phyloP scores from a whole-genome alignment of 2,329 filamentous ascomycete genomes.

The Alternaria alternata region DNA sequence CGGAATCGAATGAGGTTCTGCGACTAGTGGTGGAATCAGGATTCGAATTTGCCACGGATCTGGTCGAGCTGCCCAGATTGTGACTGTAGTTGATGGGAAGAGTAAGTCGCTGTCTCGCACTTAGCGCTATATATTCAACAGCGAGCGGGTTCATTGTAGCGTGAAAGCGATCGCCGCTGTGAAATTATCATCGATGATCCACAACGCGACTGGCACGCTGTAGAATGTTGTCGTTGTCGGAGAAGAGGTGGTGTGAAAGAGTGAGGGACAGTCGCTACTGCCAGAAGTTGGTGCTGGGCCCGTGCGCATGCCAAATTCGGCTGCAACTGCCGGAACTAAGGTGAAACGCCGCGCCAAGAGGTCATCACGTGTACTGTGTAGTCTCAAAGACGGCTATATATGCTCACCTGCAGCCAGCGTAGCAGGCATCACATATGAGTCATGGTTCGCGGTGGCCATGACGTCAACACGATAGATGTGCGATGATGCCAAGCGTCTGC shows the following conservation, averaged over 20 bases:
- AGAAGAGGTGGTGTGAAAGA: not conserved
- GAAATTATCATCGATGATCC: not conserved
- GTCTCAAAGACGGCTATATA: not conserved
- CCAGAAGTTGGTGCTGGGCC: slow-evolving; percentile 7
- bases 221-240: not conserved
- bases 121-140: not conserved
- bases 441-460: not conserved
- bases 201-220: not conserved
- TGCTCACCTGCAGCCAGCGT: not conserved
- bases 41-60: not conserved
- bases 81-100: not conserved
- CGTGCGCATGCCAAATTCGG: slow-evolving; percentile 7
- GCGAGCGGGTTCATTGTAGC: slow-evolving; percentile 6
- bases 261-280: not conserved
- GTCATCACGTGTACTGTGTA: slow-evolving; percentile 7
- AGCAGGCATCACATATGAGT: not conserved
- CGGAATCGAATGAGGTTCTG: slow-evolving; percentile 1
- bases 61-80: not conserved
- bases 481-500: not conserved
- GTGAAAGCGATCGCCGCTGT: slow-evolving; percentile 1
- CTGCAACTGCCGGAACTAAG: not conserved
- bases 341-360: slow-evolving; percentile 19
- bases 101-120: not conserved
- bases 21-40: not conserved
- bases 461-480: not conserved